Conservation (phyloP, 352 stramenopile species). For the Salisapilia sapeloensis region DNA sequence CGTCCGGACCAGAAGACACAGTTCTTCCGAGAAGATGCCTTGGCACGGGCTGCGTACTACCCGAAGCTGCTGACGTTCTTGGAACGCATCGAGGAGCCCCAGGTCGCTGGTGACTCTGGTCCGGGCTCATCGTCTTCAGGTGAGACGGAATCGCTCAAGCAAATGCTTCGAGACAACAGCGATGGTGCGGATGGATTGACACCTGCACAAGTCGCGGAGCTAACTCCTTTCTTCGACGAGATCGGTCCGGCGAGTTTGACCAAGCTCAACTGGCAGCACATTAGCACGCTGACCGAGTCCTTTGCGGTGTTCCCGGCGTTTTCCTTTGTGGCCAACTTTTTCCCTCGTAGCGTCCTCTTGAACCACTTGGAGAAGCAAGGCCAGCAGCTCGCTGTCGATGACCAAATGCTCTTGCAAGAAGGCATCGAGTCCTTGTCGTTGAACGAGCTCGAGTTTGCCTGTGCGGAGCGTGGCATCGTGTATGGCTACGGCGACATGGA, state of each 20-base stretch:
- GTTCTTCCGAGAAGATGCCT: constrained; percentile 54
- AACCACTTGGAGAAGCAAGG: constrained; percentile 32
- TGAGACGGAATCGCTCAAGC: too few relatives aligned
- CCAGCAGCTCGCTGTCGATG: constrained; percentile 49
- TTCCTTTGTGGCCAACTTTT: constrained; percentile 23
- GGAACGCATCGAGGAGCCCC: constrained; percentile 41
- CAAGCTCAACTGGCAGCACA: constrained; percentile 22
- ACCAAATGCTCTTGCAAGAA: constrained; percentile 48
- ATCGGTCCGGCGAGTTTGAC: constrained; percentile 17
- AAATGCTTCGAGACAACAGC: constrained; percentile 1
- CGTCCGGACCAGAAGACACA: constrained; percentile 64
- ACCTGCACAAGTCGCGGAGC: constrained; percentile 34
- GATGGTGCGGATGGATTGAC: constrained; percentile 12
- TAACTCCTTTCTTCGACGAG: constrained; percentile 41
- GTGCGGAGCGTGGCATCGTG: constrained; percentile 54
- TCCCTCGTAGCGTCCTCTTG: constrained; percentile 17
- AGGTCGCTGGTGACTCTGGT: too few relatives aligned
- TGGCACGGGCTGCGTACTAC: constrained; percentile 32
- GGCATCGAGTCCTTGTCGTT: constrained; percentile 51
- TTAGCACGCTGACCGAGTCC: constrained; percentile 33
- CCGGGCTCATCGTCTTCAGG: too few relatives aligned
- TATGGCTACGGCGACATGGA: constrained; percentile 50
- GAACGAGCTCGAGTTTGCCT: constrained; percentile 76
- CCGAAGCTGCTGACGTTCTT: constrained; percentile 34
- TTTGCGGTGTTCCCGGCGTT: constrained; percentile 41